Conservation (phyloP, 352 stramenopile species). For the Pythium vanterpoolii region DNA sequence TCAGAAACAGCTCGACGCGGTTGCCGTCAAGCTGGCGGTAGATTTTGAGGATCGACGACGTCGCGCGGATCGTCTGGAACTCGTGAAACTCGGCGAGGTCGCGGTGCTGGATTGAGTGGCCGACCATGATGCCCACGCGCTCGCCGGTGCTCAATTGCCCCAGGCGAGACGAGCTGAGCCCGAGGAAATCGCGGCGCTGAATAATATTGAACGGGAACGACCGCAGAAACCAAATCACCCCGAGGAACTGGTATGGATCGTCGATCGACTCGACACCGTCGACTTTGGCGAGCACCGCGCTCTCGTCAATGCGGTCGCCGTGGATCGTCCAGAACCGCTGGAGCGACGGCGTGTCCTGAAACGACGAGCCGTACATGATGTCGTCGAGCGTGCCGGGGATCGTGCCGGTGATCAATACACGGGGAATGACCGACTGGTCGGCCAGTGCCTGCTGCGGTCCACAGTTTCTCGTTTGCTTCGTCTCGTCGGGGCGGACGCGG, state of each 20-base stretch:
- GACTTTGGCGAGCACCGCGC: constrained; percentile 23
- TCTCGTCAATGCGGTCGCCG: constrained; percentile 28
- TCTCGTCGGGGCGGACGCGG: neutral
- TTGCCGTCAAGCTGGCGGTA: constrained; percentile 41
- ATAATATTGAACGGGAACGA: neutral
- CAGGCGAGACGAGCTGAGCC: constrained; percentile 8
- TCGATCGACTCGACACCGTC: constrained; percentile 21
- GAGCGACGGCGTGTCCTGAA: constrained; percentile 38
- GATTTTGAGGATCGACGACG: constrained; percentile 33
- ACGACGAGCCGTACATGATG: constrained; percentile 41
- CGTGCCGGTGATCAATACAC: constrained; percentile 15
- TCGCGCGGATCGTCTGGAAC: constrained; percentile 33
- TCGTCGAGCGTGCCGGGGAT: constrained; percentile 48
- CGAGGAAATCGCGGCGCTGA: constrained; percentile 34
- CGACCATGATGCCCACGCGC: constrained; percentile 39
- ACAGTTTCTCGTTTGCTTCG: neutral
- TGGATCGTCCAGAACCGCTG: constrained; percentile 30
- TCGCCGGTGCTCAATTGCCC: constrained; percentile 25
- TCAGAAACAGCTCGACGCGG: constrained; percentile 46
- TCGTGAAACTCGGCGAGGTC: constrained; percentile 38
- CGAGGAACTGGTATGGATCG: constrained; percentile 37
- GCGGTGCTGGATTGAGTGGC: constrained; percentile 46
- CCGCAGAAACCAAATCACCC: constrained; percentile 23
- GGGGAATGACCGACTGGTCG: neutral
- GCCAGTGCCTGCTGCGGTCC: neutral